These are phyloP conservation scores for Kitagawia praeruptora DNA, from an alignment of 129 eudicot genomes.

Conservation along the genomic window DNA sequence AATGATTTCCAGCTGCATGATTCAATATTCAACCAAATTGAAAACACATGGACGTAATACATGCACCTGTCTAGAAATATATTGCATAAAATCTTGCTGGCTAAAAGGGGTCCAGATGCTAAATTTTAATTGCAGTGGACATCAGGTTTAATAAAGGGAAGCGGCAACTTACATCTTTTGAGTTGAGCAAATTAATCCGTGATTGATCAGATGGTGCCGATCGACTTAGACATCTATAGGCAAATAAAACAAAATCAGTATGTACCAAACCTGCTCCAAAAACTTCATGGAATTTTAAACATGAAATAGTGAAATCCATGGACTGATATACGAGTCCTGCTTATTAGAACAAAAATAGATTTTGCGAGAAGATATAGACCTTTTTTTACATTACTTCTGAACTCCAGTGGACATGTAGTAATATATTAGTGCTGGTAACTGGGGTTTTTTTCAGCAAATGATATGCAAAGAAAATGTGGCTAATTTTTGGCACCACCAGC, in stretches of 20 bases:
- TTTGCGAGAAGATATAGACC: not conserved
- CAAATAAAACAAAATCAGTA: conserved; percentile 4
- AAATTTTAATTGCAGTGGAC: not conserved
- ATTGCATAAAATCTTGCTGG: not conserved
- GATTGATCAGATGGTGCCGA: conserved; percentile 95
- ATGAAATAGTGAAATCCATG: not conserved
- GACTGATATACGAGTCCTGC: not conserved
- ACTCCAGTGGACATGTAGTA: not conserved
- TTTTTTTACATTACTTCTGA: not conserved
- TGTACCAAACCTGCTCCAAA: no score
- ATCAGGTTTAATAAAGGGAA: not conserved
- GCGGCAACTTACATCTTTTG: conserved; percentile 76
- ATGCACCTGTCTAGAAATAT: not conserved
- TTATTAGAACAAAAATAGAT: not conserved
- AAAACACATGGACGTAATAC: not conserved
- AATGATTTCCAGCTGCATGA: not conserved
- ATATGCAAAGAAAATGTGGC: not conserved
- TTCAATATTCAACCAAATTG: not conserved
- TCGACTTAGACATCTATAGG: conserved; percentile 91
- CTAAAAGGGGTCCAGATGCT: not conserved
- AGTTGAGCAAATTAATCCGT: conserved; percentile 85
- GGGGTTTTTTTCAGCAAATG: not conserved
- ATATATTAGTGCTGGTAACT: not conserved
- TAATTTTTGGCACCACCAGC: not conserved
- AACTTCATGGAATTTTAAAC: not conserved